Conservation (phyloP, 768 basidiomycete species). For the Austroboletus eburneus region DNA sequence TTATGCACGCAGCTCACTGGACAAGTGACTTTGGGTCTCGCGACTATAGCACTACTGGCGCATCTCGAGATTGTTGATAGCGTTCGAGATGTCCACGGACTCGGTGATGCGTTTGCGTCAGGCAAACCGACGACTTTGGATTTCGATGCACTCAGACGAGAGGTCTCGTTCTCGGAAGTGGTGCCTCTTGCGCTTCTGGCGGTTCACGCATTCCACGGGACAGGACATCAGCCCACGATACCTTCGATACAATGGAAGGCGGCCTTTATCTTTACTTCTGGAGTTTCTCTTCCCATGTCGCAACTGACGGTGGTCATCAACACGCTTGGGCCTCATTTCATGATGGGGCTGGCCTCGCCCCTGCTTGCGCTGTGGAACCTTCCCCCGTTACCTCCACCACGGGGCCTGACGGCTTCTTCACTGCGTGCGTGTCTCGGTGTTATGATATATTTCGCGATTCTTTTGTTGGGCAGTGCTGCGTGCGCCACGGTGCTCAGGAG, state of each 20-base stretch:
- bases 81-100: conserved; percentile 61
- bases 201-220: conserved; percentile 74
- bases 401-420: conserved; percentile 32
- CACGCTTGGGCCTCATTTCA: conserved; percentile 66
- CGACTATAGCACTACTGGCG: conserved; percentile 62
- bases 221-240: conserved; percentile 89
- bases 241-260: conserved; percentile 94
- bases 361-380: conserved; percentile 83
- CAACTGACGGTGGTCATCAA: conserved; percentile 73
- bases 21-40: conserved; percentile 69
- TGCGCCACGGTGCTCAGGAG: conserved; percentile 73
- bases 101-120: conserved; percentile 49
- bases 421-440: conserved; percentile 57
- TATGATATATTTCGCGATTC: conserved; percentile 62
- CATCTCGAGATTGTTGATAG: conserved; percentile 81
- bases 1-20: conserved; percentile 71
- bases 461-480: conserved; percentile 66
- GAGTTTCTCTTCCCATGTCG: conserved; percentile 67
- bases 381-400: conserved; percentile 45
- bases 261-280: conserved; percentile 77
- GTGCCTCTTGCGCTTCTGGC: conserved; percentile 74
- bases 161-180: conserved; percentile 61
- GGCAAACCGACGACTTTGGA: conserved; percentile 41
- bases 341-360: conserved; percentile 64
- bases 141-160: conserved; percentile 27